A percentile compares a stretch with the other conserved stretches of the same genome.
phyloP scores from a whole-genome alignment of 129 eudicot genomes.

The Solidago caesia region DNA sequence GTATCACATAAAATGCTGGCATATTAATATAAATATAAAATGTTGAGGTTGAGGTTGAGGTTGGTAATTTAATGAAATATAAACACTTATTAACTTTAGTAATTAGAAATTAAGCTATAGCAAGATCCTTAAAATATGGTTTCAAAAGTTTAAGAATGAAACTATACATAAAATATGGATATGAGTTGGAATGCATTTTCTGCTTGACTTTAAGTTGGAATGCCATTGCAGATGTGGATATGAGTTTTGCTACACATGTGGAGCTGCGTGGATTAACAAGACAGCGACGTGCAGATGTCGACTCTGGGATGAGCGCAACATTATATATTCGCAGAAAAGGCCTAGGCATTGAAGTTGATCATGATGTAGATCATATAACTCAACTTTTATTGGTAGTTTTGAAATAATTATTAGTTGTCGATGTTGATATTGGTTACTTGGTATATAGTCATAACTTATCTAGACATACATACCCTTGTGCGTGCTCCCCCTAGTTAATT shows the following conservation, averaged over 20 bases:
- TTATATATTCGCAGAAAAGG: conserved; percentile 9
- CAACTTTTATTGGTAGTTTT: not conserved
- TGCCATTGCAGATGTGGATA: conserved; percentile 58
- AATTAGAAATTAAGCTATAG: too few relatives aligned
- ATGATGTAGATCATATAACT: not conserved
- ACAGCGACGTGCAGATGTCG: conserved; percentile 56
- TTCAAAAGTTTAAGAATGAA: not conserved
- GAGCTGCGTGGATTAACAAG: conserved; percentile 69
- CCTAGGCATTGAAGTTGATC: conserved; percentile 2
- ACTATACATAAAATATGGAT: too few relatives aligned
- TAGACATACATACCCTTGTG: not conserved
- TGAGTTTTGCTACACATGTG: conserved; percentile 75
- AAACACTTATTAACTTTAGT: too few relatives aligned
- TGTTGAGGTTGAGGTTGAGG: too few relatives aligned
- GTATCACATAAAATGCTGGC: too few relatives aligned
- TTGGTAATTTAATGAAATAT: too few relatives aligned
- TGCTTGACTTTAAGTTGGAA: conserved; percentile 16
- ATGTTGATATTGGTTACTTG: not conserved
- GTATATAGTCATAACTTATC: not conserved
- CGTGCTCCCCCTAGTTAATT: not conserved
- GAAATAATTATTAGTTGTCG: not conserved
- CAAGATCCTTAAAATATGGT: not conserved
- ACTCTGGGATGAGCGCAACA: conserved; percentile 52
- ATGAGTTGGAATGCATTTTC: not conserved
- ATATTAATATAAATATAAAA: too few relatives aligned